phyloP scores from a whole-genome alignment of 1,139 yeast genomes.

The Dujonia santamariae region DNA sequence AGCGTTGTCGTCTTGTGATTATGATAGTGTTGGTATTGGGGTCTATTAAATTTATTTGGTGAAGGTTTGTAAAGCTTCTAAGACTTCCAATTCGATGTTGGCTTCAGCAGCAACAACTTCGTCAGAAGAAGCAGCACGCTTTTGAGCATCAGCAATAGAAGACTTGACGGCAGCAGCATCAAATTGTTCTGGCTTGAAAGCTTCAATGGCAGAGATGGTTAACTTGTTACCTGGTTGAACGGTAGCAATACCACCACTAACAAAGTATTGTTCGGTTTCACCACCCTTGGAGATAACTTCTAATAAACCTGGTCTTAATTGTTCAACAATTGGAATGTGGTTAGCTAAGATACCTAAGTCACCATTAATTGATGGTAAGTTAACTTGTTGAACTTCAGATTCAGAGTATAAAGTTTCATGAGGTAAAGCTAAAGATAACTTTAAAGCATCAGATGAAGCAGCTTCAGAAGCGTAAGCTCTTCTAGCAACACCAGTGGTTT shows the following conservation, averaged over 20 bases:
- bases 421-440: conserved; percentile 88
- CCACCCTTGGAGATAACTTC: conserved; percentile 84
- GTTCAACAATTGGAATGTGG: conserved; percentile 98
- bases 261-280: conserved; percentile 75
- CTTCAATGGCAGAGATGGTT: conserved; percentile 93
- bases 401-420: conserved; percentile 62
- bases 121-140: conserved; percentile 81
- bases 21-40: not conserved
- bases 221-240: conserved; percentile 93
- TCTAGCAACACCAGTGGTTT: conserved; percentile 57
- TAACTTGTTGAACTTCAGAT: conserved; percentile 75
- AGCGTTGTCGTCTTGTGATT: too few relatives aligned
- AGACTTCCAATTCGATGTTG: conserved; percentile 89
- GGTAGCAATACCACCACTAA: conserved; percentile 96
- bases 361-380: conserved; percentile 94
- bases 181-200: conserved; percentile 88
- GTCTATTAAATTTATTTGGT: conserved; percentile 55
- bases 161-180: conserved; percentile 77
- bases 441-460: conserved; percentile 71
- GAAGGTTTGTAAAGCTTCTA: conserved; percentile 88
- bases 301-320: conserved; percentile 93
- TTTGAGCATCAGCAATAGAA: conserved; percentile 91
- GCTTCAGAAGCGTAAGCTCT: conserved; percentile 92
- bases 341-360: conserved; percentile 96
- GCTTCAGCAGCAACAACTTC: conserved; percentile 94